Evolutionary conservation across 2,329 filamentous ascomycete species (phyloP).

Genomic region (Hysterium pulicare): DNA sequence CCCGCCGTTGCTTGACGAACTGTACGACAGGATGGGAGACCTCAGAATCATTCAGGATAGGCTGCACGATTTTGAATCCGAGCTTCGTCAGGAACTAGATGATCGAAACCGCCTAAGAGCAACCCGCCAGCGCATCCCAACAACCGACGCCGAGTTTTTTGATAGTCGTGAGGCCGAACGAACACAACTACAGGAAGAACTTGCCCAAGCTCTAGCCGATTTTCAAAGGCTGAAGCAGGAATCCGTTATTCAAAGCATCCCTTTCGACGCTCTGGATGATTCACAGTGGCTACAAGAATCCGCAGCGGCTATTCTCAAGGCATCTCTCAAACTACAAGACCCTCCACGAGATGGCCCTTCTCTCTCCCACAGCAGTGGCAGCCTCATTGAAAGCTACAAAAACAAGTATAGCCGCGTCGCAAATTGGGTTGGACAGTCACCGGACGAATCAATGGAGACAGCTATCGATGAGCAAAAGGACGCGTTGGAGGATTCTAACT

Average conservation of each 20-base stretch:
- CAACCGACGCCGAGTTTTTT: conserved; percentile 8
- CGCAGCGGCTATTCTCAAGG: background rate
- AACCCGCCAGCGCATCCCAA: conserved; percentile 1
- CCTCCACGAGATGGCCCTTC: background rate
- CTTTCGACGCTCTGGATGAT: conserved; percentile 7
- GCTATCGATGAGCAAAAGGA: too few species aligned
- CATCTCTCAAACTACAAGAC: background rate
- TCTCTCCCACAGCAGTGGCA: background rate
- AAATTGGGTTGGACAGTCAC: background rate
- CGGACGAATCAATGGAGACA: too few species aligned
- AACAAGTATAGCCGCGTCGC: background rate
- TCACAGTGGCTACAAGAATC: background rate
- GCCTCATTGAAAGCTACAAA: background rate
- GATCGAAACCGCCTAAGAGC: conserved; percentile 7
- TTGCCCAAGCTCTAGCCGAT: conserved; percentile 5
- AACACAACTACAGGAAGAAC: conserved; percentile 6
- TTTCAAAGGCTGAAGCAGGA: conserved; percentile 6
- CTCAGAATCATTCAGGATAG: conserved; percentile 8
- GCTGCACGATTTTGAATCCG: conserved; percentile 10
- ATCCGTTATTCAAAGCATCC: conserved; percentile 7
- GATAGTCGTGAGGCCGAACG: conserved; percentile 2
- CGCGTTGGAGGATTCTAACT: too few species aligned
- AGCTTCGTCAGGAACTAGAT: conserved; percentile 8
- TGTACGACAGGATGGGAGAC: conserved; percentile 12
- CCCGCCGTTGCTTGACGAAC: conserved; percentile 2